A percentile compares a stretch with the other conserved stretches of the same genome.
These are phyloP conservation scores for Hypericum perforatum DNA, from an alignment of 345 rosid species.

Conservation along the genomic window DNA sequence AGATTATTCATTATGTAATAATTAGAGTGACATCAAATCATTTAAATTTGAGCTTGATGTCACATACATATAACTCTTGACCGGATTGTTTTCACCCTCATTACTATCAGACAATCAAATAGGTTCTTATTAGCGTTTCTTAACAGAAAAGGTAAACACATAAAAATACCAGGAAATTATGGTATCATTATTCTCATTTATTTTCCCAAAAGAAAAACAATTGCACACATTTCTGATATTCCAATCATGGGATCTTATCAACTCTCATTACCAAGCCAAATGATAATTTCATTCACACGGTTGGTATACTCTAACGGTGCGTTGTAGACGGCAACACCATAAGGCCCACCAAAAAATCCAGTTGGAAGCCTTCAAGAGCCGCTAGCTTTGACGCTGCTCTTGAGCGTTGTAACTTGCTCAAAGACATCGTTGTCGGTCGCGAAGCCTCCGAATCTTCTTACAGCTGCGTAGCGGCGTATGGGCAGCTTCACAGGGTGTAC, in stretches of 20 bases:
- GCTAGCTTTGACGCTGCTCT: constrained; percentile 11
- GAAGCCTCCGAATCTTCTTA: constrained; percentile 22
- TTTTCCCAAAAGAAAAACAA: too few relatives aligned
- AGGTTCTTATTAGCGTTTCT: too few relatives aligned
- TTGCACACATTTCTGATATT: too few relatives aligned
- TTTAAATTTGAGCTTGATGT: too few relatives aligned
- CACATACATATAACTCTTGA: too few relatives aligned
- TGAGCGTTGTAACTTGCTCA: constrained; percentile 8
- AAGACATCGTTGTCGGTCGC: constrained; percentile 13
- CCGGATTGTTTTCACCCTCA: too few relatives aligned
- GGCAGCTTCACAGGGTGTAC: constrained; percentile 11
- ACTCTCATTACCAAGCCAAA: constrained; percentile 5
- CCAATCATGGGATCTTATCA: not conserved
- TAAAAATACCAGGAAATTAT: too few relatives aligned
- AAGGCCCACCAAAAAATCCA: not conserved
- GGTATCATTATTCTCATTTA: too few relatives aligned
- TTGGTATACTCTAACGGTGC: constrained; percentile 15
- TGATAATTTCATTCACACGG: constrained; percentile 19
- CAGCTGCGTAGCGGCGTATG: constrained; percentile 8
- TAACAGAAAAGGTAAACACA: too few relatives aligned
- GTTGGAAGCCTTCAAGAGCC: not conserved
- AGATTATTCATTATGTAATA: too few relatives aligned
- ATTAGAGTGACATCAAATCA: too few relatives aligned
- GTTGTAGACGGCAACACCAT: constrained; percentile 20
- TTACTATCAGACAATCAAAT: too few relatives aligned